phyloP scores from a whole-genome alignment of 257 asterid species.

The Coffea canephora region DNA sequence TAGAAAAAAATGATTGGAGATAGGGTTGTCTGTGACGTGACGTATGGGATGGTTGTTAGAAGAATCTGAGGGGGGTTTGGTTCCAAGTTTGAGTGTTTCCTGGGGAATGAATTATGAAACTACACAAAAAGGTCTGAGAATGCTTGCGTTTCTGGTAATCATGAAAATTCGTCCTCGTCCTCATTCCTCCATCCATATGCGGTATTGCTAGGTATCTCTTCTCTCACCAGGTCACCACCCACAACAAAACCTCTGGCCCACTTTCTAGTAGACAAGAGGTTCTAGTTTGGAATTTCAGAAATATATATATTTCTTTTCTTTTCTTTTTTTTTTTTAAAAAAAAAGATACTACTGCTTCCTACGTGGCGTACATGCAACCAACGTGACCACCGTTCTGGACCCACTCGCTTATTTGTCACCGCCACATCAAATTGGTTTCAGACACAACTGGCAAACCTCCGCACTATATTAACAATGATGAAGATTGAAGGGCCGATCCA shows the following conservation, averaged over 20 bases:
- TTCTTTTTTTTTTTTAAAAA: too few species aligned
- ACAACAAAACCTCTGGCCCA: not conserved
- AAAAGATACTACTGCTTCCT: too few species aligned
- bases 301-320: too few species aligned
- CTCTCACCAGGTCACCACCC: not conserved
- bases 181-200: not conserved
- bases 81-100: not conserved
- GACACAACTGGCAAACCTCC: too few species aligned
- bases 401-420: not conserved
- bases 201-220: not conserved
- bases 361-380: not conserved
- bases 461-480: too few species aligned
- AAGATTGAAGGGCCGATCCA: too few species aligned
- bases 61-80: conserved; percentile 7
- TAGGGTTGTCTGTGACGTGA: conserved; percentile 15
- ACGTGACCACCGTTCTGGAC: not conserved
- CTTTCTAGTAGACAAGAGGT: not conserved
- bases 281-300: not conserved
- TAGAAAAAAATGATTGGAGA: not conserved
- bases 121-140: not conserved
- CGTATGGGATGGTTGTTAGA: conserved; percentile 7
- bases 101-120: not conserved
- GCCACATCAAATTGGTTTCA: too few species aligned
- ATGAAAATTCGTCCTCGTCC: conserved; percentile 1
- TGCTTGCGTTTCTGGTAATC: conserved; percentile 17